Evolutionary conservation across 192 early-diverging fungal species (phyloP), one percentile per base, ranked within the genome.

Genomic region (Mortierella antarctica): DNA sequence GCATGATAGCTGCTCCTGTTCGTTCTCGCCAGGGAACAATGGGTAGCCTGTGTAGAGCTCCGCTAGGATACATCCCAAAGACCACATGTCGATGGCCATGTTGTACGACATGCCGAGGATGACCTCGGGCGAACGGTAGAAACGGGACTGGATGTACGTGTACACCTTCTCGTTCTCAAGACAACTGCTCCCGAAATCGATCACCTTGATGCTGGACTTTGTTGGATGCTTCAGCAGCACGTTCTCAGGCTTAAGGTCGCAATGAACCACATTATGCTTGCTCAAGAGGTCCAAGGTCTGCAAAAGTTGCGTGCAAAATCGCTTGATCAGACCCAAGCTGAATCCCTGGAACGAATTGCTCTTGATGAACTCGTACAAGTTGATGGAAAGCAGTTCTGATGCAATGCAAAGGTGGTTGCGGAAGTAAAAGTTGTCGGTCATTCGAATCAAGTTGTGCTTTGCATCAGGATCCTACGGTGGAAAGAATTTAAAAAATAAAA

Each of bases 221-320:
- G 88, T 83, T 39, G 92, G 89, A 61, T 92, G 90, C 57, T 89
- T 90, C 18, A 98, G 79, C 65, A 98, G 65, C 14, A 98, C 90
- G 75, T 98, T 98, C 89, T 98, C 97, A 6, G 96, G 97, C 73
- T 99, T 99, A 68, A 99, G 86, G 83, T 99, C 97, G 63, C 97
- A 98, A 66, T 99, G 97, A 20, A 99, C 93, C 59, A 99, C 94
- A 40, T 84, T 86, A 65, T 94, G 88, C 45, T 86, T 82, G 47
- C 85, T 74, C 72, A 99, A 83, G 44, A 98, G 74, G 39, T 88
- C 78, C 58, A 99, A 82, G 18, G 93, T 91, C 57, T 95, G 90
- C 42, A 99, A 85, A 56, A 99, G 89, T 78, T 99, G 97, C 5
- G 87, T 82, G 13, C 93, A 87, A 55, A 98, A 93, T 69, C 92